Evolutionary conservation across 2,329 filamentous ascomycete genomes (phyloP), one percentile per base, ranked within the genome.

Genomic region (Talaromyces sp.): DNA sequence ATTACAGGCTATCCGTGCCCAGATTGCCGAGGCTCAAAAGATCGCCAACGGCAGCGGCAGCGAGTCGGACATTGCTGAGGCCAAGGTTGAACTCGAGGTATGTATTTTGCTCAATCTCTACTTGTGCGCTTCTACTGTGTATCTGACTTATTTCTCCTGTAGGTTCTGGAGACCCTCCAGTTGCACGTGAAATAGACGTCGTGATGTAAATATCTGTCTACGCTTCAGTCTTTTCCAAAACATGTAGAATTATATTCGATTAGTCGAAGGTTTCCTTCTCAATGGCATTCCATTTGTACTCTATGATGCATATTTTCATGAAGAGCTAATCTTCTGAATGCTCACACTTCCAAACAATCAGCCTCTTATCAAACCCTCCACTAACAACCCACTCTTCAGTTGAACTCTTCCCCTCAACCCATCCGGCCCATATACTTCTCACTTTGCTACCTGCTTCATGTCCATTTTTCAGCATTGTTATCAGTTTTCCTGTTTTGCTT

Each of bases 1-100:
- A 66, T 33, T 5, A 19, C 65, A 87, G 84, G 89, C 91, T 71
- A 91, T 99, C 80, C 88, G 87, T 77, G 87, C 90, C 77, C 94
- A 97, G 85, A 92, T 98, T 74, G 83, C 91, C 68, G 95, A 99
- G 85, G 93, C 93, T 71, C 92, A 97, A 84, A 98, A 97, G 89
- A 89, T 98, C 77, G 93, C 90, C 74, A 88, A 83, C 79, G 95
- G 95, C 76, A 88, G 85, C 77, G 95, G 94, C 76, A 97, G 92
- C 81, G 95, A 97, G 87, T 90, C 93, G 83, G 95, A 98, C 77
- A 91, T 98, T 82, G 94, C 94, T 70, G 95, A 99, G 88, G 95
- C 95, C 72, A 98, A 97, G 88, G 94, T 99, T 79, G 94, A 98
- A 87, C 84, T 99, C 73, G 95, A 99, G 92, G 94, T 97, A 82